A percentile compares a stretch with the other conserved stretches of the same genome.
phyloP scores from a whole-genome alignment of 2,329 filamentous ascomycete species.

The Talaromyces islandicus region DNA sequence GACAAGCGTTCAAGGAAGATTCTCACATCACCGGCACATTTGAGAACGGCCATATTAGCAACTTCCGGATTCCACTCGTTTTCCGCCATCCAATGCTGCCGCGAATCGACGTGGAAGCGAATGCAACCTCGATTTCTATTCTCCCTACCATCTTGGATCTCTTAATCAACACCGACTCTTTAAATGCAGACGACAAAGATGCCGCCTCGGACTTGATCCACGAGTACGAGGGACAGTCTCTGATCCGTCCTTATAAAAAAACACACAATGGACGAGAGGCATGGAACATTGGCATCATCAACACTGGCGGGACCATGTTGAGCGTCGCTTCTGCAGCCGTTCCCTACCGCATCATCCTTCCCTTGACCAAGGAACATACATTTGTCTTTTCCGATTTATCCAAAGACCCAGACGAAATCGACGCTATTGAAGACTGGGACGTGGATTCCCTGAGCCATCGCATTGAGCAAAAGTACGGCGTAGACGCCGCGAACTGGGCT shows the following conservation, averaged over 20 bases:
- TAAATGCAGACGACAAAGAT: constrained; percentile 25
- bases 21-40: constrained; percentile 33
- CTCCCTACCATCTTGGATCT: constrained; percentile 43
- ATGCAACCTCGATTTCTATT: constrained; percentile 39
- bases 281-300: constrained; percentile 32
- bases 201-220: constrained; percentile 36
- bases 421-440: constrained; percentile 28
- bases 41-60: constrained; percentile 40
- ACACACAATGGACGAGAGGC: constrained; percentile 26
- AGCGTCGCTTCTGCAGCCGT: constrained; percentile 69
- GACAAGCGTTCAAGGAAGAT: constrained; percentile 40
- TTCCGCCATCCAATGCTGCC: constrained; percentile 41
- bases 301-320: constrained; percentile 44
- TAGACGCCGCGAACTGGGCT: constrained; percentile 31
- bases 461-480: constrained; percentile 22
- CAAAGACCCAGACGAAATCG: constrained; percentile 28
- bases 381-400: constrained; percentile 31
- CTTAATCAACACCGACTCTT: constrained; percentile 34
- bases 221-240: constrained; percentile 43
- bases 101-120: constrained; percentile 33
- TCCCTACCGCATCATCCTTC: constrained; percentile 64
- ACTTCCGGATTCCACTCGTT: constrained; percentile 39
- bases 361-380: constrained; percentile 66
- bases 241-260: constrained; percentile 37
- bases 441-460: constrained; percentile 20